phyloP scores from a whole-genome alignment of 768 basidiomycete species.

The Rhizopogon sp. region DNA sequence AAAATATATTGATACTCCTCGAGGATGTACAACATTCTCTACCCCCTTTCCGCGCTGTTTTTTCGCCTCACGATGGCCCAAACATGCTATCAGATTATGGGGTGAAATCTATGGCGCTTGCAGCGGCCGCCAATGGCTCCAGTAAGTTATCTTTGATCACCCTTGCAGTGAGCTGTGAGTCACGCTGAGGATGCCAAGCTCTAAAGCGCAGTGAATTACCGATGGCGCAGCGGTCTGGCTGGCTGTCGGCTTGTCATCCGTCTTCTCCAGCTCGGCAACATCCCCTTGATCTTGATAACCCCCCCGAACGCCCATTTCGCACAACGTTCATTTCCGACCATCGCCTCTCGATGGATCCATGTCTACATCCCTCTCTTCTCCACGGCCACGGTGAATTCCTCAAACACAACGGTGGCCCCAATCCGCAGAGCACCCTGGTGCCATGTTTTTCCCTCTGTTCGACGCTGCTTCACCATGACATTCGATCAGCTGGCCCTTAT shows the following conservation, averaged over 20 bases:
- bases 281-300: background rate
- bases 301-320: background rate
- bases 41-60: slow-evolving; percentile 26
- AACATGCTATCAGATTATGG: slow-evolving; percentile 2
- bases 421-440: slow-evolving; percentile 34
- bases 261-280: background rate
- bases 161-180: background rate
- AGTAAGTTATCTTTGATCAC: background rate
- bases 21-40: slow-evolving; percentile 22
- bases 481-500: background rate
- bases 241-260: slow-evolving; percentile 4
- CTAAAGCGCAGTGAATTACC: background rate
- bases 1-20: slow-evolving; percentile 18
- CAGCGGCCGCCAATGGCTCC: background rate
- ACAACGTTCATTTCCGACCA: background rate
- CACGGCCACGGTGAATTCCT: slow-evolving; percentile 49
- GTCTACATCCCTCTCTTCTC: slow-evolving; percentile 29
- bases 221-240: slow-evolving; percentile 9
- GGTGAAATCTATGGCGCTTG: background rate
- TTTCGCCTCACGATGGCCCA: slow-evolving; percentile 27
- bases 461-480: background rate
- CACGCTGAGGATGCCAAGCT: background rate
- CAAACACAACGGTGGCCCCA: slow-evolving; percentile 40
- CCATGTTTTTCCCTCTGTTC: slow-evolving; percentile 50
- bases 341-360: slow-evolving; percentile 31